Conservation (phyloP, 163 green algal genomes). For the Botryococcus braunii region DNA sequence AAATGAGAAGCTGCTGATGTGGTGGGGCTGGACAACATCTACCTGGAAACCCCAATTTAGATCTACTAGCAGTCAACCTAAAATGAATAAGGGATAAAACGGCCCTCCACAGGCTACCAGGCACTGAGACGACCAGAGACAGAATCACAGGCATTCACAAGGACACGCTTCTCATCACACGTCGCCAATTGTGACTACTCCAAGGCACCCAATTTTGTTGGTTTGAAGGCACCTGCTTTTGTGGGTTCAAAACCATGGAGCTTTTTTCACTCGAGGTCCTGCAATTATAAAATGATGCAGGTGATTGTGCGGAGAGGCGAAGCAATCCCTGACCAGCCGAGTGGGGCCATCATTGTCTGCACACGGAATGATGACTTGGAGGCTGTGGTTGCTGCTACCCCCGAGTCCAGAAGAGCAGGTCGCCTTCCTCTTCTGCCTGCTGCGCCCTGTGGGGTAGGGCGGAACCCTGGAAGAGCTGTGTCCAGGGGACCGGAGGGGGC, state of each 20-base stretch:
- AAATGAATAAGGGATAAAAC: too few species aligned
- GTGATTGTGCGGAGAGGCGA: conserved; percentile 69
- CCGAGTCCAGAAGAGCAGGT: conserved; percentile 49
- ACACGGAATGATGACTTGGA: conserved; percentile 92
- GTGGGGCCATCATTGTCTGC: conserved; percentile 87
- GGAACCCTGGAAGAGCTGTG: too few species aligned
- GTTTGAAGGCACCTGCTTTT: not conserved
- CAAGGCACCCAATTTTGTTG: too few species aligned
- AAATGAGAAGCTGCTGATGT: too few species aligned
- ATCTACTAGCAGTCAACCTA: too few species aligned
- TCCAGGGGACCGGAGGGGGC: too few species aligned
- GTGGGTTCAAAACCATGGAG: not conserved
- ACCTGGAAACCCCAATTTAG: too few species aligned
- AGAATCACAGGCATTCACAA: too few species aligned
- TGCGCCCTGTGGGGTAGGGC: too few species aligned
- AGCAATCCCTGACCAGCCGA: conserved; percentile 30
- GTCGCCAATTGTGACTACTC: not conserved
- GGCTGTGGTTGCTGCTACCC: conserved; percentile 55
- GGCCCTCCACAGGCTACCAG: too few species aligned
- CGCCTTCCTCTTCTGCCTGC: not conserved
- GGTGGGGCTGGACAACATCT: too few species aligned
- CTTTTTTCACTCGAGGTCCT: not conserved
- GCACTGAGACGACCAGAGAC: too few species aligned
- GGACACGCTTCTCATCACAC: not conserved
- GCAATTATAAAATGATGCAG: conserved; percentile 24